Evolutionary conservation across 2,329 filamentous ascomycete genomes (phyloP), one percentile per base, ranked within the genome.

Genomic region (Blumeria hordei): DNA sequence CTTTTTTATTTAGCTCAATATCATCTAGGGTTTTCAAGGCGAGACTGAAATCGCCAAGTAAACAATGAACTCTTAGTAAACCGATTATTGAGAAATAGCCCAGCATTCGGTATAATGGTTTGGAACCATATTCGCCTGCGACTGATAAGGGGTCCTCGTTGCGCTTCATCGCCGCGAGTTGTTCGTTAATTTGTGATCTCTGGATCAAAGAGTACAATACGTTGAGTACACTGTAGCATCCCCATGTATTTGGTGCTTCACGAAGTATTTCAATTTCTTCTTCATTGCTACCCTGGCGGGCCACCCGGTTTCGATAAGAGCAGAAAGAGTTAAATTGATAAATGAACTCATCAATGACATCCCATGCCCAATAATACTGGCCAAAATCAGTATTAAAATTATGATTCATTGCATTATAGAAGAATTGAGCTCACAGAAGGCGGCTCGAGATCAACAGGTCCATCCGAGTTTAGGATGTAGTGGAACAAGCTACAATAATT

Each of bases 271-370:
- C 77, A 60, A 93, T 81, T 70, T 98, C 92, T 71, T 96, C 92
- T 68, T 88, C 85, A 69, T 90, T 94, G 69, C 84, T 73, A 69
- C 80, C 74, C 74, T 81, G 75, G 57, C 88, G 80, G 60, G 92
- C 92, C 62, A 94, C 81, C 62, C 88, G 83, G 70, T 93, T 88
- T 66, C 92, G 82, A 77, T 95, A 95, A 59, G 88, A 87, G 69
- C 88, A 96, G 76, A 98, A 98, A 57, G 88, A 93, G 76, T 98
- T 95, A 77, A 98, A 98, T 70, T 98, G 92, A 75, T 98, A 98
- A 72, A 98, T 96, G 74, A 98, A 98, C 71, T 98, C 92, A 70
- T 98, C 92, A 71, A 98, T 95, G 62, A 96, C 90, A 69, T 98
- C 92, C 92, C 92, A 98, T 44, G 92, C 92, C 92, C 92, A 98